Percentiles rank a stretch among this genome's conserved stretches.
phyloP scores from a whole-genome alignment of 1,284 basidiomycete species.

The Gymnopus androsaceus region DNA sequence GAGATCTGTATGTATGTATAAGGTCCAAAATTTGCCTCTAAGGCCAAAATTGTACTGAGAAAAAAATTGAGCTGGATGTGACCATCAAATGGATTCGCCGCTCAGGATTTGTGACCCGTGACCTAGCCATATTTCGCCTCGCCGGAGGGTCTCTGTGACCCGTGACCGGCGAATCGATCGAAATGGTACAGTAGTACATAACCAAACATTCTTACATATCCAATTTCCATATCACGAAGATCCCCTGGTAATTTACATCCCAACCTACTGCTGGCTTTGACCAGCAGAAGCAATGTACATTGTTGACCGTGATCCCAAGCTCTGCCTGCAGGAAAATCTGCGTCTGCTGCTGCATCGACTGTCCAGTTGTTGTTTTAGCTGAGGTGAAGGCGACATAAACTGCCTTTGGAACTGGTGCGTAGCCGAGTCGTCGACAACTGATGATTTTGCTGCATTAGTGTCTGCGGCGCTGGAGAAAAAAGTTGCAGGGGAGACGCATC shows the following conservation, averaged over 20 bases:
- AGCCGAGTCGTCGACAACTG: constrained; percentile 23
- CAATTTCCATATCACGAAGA: not conserved
- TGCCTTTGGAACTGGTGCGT: constrained; percentile 24
- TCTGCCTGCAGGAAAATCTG: constrained; percentile 18
- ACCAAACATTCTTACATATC: no score
- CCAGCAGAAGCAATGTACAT: constrained; percentile 17
- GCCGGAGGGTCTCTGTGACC: no score
- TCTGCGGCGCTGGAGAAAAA: constrained; percentile 16
- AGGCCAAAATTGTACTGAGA: no score
- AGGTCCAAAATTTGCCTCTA: no score
- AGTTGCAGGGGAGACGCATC: constrained; percentile 15
- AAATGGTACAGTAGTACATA: no score
- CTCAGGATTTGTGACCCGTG: no score
- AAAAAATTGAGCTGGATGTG: no score
- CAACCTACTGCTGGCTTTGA: constrained; percentile 33
- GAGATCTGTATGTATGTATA: no score
- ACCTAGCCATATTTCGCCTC: no score
- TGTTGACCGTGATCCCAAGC: constrained; percentile 18
- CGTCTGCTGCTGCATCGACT: constrained; percentile 14
- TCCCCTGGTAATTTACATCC: constrained; percentile 24
- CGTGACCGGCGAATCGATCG: no score
- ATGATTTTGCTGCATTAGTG: not conserved
- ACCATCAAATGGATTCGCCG: no score
- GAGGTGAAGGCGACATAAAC: constrained; percentile 24
- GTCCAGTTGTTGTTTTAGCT: constrained; percentile 15